Base-by-base conservation (phyloP, 2,329 filamentous ascomycete species). In the Fusarium nygamai region DNA sequence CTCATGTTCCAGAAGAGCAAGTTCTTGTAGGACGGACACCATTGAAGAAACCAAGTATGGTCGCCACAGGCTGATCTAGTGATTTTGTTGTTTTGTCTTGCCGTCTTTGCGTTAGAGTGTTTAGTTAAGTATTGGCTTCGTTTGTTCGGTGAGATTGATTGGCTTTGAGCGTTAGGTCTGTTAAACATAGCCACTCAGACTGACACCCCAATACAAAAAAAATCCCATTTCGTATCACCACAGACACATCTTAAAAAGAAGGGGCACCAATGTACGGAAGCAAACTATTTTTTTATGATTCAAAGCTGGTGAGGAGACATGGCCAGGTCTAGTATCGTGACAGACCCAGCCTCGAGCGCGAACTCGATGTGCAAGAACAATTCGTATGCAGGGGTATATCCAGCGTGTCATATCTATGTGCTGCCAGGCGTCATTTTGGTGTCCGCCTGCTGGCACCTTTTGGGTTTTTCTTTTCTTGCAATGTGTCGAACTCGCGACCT, bases 321-420 rank as follows among this genome's bases (percentile, higher is more conserved):
- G 62, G 62, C 38, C 27, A 64, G 76, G 76, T 78, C 76, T 78
- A 74, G 71, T 69, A 78, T 74, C 76, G 71, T 78, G 69, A 77
- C 64, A 77, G 76, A 77, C 76, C 74, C 58, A 67, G 57, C 72
- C 76, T 76, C 75, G 66, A 74, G 74, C 57, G 66, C 68, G 69
- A 75, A 76, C 71, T 77, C 73, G 69, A 73, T 64, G 61, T 62
- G 76, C 70, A 77, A 74, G 67, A 78, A 77, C 73, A 67, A 71
- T 77, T 78, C 76, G 73, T 78, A 77, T 77, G 76, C 71, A 76
- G 73, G 76, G 76, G 76, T 78, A 78, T 78, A 78, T 78, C 76
- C 76, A 78, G 76, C 76, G 75, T 78, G 68, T 78, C 76, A 76
- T 78, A 75, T 78, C 76, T 78, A 78, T 77, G 76, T 77, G 76